Percentiles rank a stretch among this genome's conserved stretches.
Conservation (phyloP, 2,329 filamentous ascomycete genomes). For the Aspergillus vadensis region DNA sequence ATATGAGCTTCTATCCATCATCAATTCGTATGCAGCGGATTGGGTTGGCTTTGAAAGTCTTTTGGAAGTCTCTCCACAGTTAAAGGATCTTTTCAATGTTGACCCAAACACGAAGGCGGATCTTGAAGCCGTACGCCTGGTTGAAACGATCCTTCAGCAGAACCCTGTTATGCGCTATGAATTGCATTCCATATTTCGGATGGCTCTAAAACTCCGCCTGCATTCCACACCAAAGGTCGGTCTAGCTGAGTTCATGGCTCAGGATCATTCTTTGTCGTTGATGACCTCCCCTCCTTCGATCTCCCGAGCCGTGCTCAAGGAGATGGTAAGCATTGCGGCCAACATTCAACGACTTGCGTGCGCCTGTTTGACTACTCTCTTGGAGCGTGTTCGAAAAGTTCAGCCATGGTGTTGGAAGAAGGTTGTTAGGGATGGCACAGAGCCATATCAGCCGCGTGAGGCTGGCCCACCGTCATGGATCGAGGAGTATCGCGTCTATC, state of each 20-base stretch:
- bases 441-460: not conserved
- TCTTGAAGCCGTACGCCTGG: not conserved
- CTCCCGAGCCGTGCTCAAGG: not conserved
- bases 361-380: not conserved
- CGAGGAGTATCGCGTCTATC: conserved; percentile 5
- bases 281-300: not conserved
- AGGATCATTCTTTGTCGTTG: not conserved
- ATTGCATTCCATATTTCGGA: not conserved
- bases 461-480: not conserved
- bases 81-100: not conserved
- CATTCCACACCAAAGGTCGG: accelerated
- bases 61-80: not conserved
- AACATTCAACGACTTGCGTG: not conserved
- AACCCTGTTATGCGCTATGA: not conserved
- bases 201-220: not conserved
- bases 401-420: not conserved
- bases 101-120: not conserved
- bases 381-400: not conserved
- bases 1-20: not conserved
- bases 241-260: not conserved
- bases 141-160: not conserved
- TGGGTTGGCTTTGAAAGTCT: not conserved
- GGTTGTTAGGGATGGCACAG: not conserved
- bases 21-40: not conserved
- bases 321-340: not conserved